Percentiles rank a stretch among this genome's conserved stretches.
These are phyloP conservation scores for Globisporangium rhizosaccharum DNA, from an alignment of 352 stramenopile species.

Conservation along the genomic window DNA sequence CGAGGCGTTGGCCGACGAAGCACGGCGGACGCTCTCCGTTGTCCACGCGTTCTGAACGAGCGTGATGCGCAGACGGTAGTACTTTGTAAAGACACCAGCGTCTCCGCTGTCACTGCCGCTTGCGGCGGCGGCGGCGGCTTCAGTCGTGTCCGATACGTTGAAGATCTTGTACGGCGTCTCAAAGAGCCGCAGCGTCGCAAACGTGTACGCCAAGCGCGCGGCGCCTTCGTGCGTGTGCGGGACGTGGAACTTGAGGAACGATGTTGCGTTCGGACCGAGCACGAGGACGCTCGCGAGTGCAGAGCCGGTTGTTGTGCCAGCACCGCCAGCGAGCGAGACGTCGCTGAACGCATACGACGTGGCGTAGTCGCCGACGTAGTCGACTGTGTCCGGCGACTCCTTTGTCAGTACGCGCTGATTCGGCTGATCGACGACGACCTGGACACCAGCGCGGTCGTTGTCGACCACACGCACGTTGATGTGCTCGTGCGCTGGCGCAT, in stretches of 20 bases:
- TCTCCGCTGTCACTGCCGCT: slow-evolving; percentile 13
- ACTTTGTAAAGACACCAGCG: slow-evolving; percentile 30
- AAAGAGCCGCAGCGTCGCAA: slow-evolving; percentile 34
- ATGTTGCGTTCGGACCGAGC: slow-evolving; percentile 32
- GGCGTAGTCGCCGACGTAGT: slow-evolving; percentile 54
- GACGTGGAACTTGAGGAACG: slow-evolving; percentile 70
- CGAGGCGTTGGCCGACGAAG: slow-evolving; percentile 2
- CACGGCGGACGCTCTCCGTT: slow-evolving; percentile 18
- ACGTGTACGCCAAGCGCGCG: slow-evolving; percentile 24
- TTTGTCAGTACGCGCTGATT: slow-evolving; percentile 24
- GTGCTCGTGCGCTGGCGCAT: slow-evolving; percentile 33
- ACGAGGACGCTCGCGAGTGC: slow-evolving; percentile 42
- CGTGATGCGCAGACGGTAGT: slow-evolving; percentile 40
- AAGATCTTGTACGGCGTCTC: slow-evolving; percentile 70
- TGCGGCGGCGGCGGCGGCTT: slow-evolving; percentile 7
- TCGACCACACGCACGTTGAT: slow-evolving; percentile 51
- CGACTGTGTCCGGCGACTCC: slow-evolving; percentile 31
- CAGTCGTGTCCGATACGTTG: slow-evolving; percentile 27
- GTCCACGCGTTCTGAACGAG: slow-evolving; percentile 49
- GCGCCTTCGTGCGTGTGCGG: slow-evolving; percentile 45
- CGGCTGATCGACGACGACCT: slow-evolving; percentile 37
- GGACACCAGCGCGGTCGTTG: slow-evolving; percentile 40
- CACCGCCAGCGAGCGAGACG: slow-evolving; percentile 25
- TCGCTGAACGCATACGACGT: slow-evolving; percentile 52
- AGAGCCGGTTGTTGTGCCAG: not conserved